A percentile compares a stretch with the other conserved stretches of the same genome.
These are phyloP conservation scores for Moricandia moricandioides DNA, from an alignment of 345 rosid species.

Conservation along the genomic window DNA sequence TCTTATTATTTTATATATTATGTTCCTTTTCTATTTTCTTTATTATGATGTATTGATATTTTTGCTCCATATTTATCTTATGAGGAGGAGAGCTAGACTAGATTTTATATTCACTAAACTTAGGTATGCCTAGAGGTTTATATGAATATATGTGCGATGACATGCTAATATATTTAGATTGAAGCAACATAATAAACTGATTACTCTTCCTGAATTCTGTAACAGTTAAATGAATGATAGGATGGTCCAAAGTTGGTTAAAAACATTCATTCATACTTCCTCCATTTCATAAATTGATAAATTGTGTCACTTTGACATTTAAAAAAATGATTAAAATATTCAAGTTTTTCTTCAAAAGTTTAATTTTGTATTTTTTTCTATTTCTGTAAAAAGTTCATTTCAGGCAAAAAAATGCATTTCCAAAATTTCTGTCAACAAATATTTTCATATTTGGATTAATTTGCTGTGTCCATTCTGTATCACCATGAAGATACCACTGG, in stretches of 20 bases:
- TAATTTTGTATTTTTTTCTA: background rate
- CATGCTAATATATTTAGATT: background rate
- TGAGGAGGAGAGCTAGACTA: background rate
- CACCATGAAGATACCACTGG: background rate
- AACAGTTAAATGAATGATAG: background rate
- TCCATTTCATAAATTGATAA: too few relatives aligned
- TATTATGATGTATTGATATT: background rate
- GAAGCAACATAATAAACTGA: background rate
- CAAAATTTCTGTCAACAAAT: background rate
- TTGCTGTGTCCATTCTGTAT: background rate
- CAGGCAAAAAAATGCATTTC: background rate
- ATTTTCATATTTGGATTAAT: background rate
- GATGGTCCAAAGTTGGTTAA: background rate
- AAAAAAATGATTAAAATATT: too few relatives aligned
- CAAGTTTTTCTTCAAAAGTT: background rate
- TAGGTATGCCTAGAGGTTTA: background rate
- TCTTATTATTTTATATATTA: background rate
- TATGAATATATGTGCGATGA: background rate
- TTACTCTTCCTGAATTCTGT: background rate
- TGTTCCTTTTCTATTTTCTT: constrained; percentile 1
- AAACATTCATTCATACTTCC: background rate
- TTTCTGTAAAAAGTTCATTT: background rate
- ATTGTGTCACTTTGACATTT: too few relatives aligned
- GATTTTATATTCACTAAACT: constrained; percentile 9
- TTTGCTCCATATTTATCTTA: constrained; percentile 4